phyloP scores from a whole-genome alignment of 345 rosid species.

The Populus simonii region DNA sequence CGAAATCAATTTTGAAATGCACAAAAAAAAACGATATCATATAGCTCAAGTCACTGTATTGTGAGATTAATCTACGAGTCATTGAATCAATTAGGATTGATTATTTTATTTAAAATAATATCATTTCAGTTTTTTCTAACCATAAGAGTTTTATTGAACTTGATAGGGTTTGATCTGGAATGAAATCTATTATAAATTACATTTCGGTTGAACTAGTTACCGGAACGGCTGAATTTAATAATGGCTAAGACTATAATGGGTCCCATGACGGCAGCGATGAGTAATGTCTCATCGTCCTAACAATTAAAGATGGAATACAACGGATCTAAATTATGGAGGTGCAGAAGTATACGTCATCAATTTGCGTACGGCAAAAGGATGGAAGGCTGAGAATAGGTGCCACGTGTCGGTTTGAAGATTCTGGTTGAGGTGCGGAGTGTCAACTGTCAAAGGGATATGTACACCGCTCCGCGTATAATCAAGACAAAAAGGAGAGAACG shows the following conservation, averaged over 20 bases:
- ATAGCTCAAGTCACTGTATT: too few relatives aligned
- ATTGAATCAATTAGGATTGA: too few relatives aligned
- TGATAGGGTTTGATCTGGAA: too few relatives aligned
- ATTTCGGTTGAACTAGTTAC: too few relatives aligned
- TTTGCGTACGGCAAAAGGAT: background rate
- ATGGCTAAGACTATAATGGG: background rate
- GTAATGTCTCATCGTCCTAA: background rate
- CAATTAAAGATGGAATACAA: background rate
- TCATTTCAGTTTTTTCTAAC: too few relatives aligned
- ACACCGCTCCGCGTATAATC: background rate
- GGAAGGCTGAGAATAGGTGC: background rate
- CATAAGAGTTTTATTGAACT: too few relatives aligned
- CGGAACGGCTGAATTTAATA: too few relatives aligned
- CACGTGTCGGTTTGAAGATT: background rate
- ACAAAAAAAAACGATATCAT: too few relatives aligned
- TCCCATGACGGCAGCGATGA: background rate
- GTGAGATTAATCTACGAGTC: too few relatives aligned
- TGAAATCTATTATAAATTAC: too few relatives aligned
- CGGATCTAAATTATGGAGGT: slow-evolving; percentile 2
- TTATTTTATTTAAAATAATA: too few relatives aligned
- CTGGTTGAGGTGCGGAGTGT: background rate
- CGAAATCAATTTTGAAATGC: too few relatives aligned
- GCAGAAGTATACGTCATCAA: background rate
- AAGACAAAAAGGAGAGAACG: background rate
- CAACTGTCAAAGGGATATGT: background rate